A percentile compares a stretch with the other conserved stretches of the same genome.
These are phyloP conservation scores for Yarrowia bubula DNA, from an alignment of 805 yeast species.

Conservation along the genomic window DNA sequence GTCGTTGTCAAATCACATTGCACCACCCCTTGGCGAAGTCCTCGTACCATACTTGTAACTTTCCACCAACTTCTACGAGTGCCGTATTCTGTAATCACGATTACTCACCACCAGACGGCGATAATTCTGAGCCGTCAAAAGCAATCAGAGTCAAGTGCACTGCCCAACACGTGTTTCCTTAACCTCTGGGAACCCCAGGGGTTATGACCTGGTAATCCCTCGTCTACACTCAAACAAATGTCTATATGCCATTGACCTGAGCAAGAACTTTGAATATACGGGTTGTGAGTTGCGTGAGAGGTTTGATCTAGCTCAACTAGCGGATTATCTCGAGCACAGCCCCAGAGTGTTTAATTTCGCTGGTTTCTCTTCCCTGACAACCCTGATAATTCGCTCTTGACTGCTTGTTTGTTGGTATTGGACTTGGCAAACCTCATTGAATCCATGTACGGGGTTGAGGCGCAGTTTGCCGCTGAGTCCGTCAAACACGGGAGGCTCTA, in stretches of 20 bases:
- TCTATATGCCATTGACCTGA: neutral
- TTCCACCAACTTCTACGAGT: no score
- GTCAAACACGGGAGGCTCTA: no score
- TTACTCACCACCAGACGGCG: no score
- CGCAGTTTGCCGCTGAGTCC: neutral
- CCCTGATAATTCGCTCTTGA: no score
- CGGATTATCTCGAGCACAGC: neutral
- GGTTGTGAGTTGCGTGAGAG: neutral
- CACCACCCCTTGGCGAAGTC: neutral
- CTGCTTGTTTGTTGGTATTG: no score
- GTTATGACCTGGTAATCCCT: neutral
- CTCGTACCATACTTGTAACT: no score
- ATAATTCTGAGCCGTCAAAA: neutral
- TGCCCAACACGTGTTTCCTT: constrained; percentile 1
- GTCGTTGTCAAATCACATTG: no score
- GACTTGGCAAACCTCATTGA: neutral
- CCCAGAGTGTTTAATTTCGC: neutral
- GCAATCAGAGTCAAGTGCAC: neutral
- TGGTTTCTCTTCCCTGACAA: neutral
- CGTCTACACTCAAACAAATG: no score
- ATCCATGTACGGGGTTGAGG: neutral
- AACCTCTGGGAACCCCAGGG: neutral
- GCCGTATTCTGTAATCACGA: no score
- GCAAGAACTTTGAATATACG: neutral
- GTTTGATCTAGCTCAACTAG: neutral